Evolutionary conservation across 768 basidiomycete species (phyloP).

Genomic region (Phanerochaete carnosa): DNA sequence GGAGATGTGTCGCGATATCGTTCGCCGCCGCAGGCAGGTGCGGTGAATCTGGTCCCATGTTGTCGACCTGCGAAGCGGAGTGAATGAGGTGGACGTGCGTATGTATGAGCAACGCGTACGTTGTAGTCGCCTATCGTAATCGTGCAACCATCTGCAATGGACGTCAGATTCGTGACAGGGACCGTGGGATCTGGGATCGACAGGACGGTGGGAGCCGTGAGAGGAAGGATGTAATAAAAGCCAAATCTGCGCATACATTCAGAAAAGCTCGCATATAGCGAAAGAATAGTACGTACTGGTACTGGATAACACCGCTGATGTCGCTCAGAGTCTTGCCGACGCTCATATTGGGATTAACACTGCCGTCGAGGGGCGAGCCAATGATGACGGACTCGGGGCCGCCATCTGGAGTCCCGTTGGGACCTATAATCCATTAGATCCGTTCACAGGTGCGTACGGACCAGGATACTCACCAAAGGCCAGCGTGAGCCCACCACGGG

Average conservation of each 20-base stretch:
- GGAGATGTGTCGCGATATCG: conserved; percentile 51
- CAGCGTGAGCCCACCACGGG: conserved; percentile 52
- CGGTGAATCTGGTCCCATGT: conserved; percentile 17
- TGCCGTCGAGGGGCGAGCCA: conserved; percentile 50
- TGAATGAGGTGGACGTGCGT: background rate
- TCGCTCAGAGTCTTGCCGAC: conserved; percentile 45
- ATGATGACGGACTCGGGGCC: conserved; percentile 57
- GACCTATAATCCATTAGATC: conserved; percentile 31
- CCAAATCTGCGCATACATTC: conserved; percentile 27
- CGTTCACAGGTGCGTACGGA: background rate
- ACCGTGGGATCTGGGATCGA: conserved; percentile 34
- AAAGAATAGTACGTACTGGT: conserved; percentile 34
- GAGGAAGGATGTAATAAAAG: conserved; percentile 55
- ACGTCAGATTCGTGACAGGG: conserved; percentile 38
- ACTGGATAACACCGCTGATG: conserved; percentile 53
- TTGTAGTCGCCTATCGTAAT: conserved; percentile 64
- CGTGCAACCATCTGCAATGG: conserved; percentile 33
- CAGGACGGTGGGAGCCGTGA: conserved; percentile 49
- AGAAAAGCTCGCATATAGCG: background rate
- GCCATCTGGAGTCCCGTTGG: conserved; percentile 50
- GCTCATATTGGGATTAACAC: conserved; percentile 46
- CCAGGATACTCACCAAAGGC: conserved; percentile 37
- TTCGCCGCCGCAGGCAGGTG: conserved; percentile 34
- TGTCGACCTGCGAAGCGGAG: conserved; percentile 19
- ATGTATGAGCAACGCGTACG: conserved; percentile 25